Conservation (phyloP, 495 filamentous ascomycete genomes). For the Neurospora sublineolata region DNA sequence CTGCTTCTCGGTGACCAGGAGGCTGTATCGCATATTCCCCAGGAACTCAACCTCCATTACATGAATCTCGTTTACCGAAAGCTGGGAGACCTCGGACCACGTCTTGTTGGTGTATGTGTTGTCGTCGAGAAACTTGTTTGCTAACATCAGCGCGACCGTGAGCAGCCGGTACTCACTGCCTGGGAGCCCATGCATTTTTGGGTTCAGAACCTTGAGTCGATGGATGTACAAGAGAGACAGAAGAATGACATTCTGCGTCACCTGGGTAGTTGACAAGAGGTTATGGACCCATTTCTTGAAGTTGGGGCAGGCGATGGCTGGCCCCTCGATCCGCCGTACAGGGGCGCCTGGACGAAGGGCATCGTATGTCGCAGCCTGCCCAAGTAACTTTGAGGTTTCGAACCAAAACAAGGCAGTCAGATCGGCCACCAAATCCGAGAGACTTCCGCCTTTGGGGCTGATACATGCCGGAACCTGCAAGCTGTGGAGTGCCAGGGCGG, state of each 20-base stretch:
- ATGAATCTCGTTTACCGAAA: constrained; percentile 90
- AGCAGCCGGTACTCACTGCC: constrained; percentile 94
- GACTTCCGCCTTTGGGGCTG: constrained; percentile 56
- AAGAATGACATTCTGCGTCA: constrained; percentile 90
- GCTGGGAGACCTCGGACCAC: constrained; percentile 96
- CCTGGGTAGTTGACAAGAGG: constrained; percentile 87
- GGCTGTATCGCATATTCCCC: constrained; percentile 93
- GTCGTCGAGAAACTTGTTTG: constrained; percentile 98
- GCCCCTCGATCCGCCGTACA: constrained; percentile 46
- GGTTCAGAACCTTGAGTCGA: constrained; percentile 80
- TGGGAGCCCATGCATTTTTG: constrained; percentile 72
- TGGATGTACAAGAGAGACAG: constrained; percentile 89
- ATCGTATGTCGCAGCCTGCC: constrained; percentile 56
- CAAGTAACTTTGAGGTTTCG: constrained; percentile 68
- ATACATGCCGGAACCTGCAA: constrained; percentile 64
- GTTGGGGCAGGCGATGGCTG: constrained; percentile 63
- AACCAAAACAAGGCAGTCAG: constrained; percentile 99
- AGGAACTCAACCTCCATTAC: constrained; percentile 99
- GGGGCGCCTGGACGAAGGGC: constrained; percentile 27
- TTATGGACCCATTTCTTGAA: constrained; percentile 92
- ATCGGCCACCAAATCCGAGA: constrained; percentile 80
- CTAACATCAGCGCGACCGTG: constrained; percentile 94
- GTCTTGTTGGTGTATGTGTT: constrained; percentile 99
- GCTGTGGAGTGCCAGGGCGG: constrained; percentile 46
- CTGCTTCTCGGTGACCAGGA: constrained; percentile 70